These are phyloP conservation scores for Ceratocystiopsis minuta DNA, from an alignment of 2,329 filamentous ascomycete species.

Conservation along the genomic window DNA sequence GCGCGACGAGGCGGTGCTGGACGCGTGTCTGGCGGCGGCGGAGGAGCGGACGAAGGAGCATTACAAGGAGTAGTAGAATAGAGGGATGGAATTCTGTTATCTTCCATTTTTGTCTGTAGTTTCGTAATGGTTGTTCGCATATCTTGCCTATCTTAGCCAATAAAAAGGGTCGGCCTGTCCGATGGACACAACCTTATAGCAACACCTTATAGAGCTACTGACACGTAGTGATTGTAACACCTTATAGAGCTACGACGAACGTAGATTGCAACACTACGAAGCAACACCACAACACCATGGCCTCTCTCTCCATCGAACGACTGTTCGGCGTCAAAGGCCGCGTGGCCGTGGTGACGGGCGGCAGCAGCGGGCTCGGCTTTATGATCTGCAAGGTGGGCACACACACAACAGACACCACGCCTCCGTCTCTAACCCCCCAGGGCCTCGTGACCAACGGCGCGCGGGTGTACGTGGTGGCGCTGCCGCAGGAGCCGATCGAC, in stretches of 20 bases:
- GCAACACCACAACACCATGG: slow-evolving; percentile 1
- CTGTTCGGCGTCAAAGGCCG: slow-evolving; percentile 12
- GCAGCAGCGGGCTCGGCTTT: slow-evolving; percentile 16
- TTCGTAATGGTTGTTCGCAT: no score
- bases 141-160: no score
- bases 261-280: no score
- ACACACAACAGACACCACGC: no score
- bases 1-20: slow-evolving; percentile 2
- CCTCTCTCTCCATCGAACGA: not conserved
- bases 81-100: no score
- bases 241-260: no score
- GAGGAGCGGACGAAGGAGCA: slow-evolving; percentile 6
- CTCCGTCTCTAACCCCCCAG: no score
- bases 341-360: slow-evolving; percentile 18
- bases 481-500: slow-evolving; percentile 41
- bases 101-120: no score
- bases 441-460: slow-evolving; percentile 40
- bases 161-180: no score
- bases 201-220: no score
- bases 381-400: slow-evolving; percentile 12
- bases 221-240: no score
- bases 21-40: slow-evolving; percentile 1
- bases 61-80: slow-evolving; percentile 6
- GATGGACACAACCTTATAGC: no score
- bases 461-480: slow-evolving; percentile 54